Conservation (phyloP, 2,329 filamentous ascomycete genomes). For the Sporothrix pseudoabietina region DNA sequence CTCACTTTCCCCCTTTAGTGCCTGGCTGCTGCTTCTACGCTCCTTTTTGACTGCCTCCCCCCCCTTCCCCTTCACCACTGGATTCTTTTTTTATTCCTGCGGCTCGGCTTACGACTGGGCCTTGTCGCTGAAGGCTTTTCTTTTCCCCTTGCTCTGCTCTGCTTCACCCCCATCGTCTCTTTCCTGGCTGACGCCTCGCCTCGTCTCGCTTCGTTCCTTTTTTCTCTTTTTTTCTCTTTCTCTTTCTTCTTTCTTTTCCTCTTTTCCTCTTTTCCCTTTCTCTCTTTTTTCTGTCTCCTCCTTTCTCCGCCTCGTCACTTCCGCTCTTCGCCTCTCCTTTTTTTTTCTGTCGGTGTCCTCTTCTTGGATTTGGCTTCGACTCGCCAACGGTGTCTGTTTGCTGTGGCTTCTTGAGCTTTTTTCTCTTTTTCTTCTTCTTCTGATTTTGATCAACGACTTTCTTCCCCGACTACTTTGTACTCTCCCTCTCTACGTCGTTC, state of each 20-base stretch:
- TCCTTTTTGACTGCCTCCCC: not conserved
- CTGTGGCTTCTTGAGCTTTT: not conserved
- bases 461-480: not conserved
- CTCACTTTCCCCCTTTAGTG: not conserved
- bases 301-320: not conserved
- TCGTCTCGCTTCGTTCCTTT: not conserved
- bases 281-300: not conserved
- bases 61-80: not conserved
- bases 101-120: slow-evolving; percentile 16
- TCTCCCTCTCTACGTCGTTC: not conserved
- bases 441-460: not conserved
- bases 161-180: not conserved
- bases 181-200: slow-evolving; percentile 14
- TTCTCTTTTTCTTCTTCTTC: not conserved
- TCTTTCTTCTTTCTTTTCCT: not conserved
- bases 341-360: not conserved
- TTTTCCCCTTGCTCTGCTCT: not conserved
- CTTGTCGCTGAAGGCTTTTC: slow-evolving; percentile 15
- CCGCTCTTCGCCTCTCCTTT: no score
- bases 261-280: not conserved
- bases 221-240: not conserved
- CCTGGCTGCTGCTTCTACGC: not conserved
- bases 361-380: not conserved
- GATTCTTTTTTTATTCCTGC: slow-evolving; percentile 4
- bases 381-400: not conserved